Conservation (phyloP, 768 basidiomycete genomes). For the Pisolithus microcarpus region DNA sequence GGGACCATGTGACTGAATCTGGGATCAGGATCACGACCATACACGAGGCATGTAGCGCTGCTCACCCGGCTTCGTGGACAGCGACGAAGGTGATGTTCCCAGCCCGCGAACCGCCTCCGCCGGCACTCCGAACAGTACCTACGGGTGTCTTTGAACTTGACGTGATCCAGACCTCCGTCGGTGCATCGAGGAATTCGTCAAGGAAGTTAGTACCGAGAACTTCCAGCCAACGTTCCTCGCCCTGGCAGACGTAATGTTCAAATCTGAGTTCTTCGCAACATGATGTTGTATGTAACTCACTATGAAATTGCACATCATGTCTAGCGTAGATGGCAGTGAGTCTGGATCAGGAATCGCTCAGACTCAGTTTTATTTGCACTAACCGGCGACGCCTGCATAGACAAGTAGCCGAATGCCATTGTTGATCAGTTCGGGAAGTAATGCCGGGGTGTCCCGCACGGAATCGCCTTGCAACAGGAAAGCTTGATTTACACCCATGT, state of each 20-base stretch:
- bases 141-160: conserved; percentile 44
- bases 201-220: conserved; percentile 55
- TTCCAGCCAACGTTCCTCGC: conserved; percentile 73
- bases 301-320: conserved; percentile 86
- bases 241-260: conserved; percentile 31
- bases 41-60: conserved; percentile 1
- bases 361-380: conserved; percentile 14
- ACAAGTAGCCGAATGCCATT: conserved; percentile 79
- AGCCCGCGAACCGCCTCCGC: conserved; percentile 53
- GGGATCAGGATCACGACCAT: neutral
- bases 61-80: conserved; percentile 75
- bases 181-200: conserved; percentile 47
- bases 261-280: neutral
- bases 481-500: conserved; percentile 70
- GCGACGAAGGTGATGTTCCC: conserved; percentile 84
- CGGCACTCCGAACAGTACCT: conserved; percentile 67
- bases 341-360: conserved; percentile 1
- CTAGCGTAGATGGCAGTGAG: conserved; percentile 28
- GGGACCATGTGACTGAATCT: conserved; percentile 79
- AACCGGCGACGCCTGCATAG: conserved; percentile 82
- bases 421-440: conserved; percentile 76
- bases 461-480: conserved; percentile 82
- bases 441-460: conserved; percentile 70
- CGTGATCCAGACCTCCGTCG: conserved; percentile 51
- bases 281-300: conserved; percentile 29